Conservation (phyloP, 2,329 filamentous ascomycete species). For the Stemphylium beticola region DNA sequence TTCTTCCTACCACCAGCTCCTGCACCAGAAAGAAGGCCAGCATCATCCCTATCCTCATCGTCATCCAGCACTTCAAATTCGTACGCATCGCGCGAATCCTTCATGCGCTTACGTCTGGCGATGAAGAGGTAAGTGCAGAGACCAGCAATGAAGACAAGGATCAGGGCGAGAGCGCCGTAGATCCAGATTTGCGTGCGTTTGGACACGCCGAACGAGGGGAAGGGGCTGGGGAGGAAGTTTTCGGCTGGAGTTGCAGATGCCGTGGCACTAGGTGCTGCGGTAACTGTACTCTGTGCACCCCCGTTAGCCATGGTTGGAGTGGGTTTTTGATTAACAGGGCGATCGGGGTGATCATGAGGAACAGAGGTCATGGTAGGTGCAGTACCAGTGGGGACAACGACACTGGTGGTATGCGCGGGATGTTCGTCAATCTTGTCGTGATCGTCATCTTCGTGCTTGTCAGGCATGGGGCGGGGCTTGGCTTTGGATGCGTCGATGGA, state of each 20-base stretch:
- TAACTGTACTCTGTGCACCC: constrained; percentile 21
- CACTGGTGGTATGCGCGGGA: constrained; percentile 65
- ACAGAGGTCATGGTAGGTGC: constrained; percentile 52
- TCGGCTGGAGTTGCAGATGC: constrained; percentile 40
- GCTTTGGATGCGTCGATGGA: constrained; percentile 77
- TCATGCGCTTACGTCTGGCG: constrained; percentile 76
- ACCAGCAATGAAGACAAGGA: constrained; percentile 79
- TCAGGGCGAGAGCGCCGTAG: constrained; percentile 83
- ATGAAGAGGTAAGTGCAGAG: constrained; percentile 83
- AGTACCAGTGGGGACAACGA: constrained; percentile 55
- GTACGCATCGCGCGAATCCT: constrained; percentile 80
- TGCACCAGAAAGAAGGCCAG: constrained; percentile 51
- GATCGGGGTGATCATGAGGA: constrained; percentile 55
- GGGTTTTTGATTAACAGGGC: constrained; percentile 67
- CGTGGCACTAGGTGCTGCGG: constrained; percentile 20
- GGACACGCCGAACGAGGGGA: constrained; percentile 88
- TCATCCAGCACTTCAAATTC: constrained; percentile 94
- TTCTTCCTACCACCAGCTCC: constrained; percentile 48
- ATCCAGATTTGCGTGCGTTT: constrained; percentile 93
- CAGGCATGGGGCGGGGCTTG: constrained; percentile 78
- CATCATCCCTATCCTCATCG: constrained; percentile 68
- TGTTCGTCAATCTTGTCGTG: constrained; percentile 68
- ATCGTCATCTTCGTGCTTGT: constrained; percentile 81
- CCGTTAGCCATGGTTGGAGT: constrained; percentile 34
- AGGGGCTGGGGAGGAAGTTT: constrained; percentile 78